phyloP scores from a whole-genome alignment of 805 yeast genomes.

The Candida boleticola region DNA sequence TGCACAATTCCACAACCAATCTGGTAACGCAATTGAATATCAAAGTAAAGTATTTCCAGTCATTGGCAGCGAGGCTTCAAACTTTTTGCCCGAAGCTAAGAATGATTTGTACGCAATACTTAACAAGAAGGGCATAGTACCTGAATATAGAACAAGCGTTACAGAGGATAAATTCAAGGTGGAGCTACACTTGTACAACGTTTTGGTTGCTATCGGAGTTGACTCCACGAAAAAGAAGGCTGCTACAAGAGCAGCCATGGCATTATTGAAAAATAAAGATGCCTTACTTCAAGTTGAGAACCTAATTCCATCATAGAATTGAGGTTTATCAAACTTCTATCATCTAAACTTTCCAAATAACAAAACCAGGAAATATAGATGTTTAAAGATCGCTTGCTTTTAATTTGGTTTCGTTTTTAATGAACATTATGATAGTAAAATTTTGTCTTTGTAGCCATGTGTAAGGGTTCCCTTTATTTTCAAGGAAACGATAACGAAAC shows the following conservation, averaged over 20 bases:
- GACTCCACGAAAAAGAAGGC: conserved; percentile 40
- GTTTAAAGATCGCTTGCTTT: too few species aligned
- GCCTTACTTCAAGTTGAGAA: conserved; percentile 9
- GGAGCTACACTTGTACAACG: conserved; percentile 28
- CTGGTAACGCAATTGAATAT: neutral
- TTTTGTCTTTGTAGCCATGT: neutral
- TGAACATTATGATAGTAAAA: conserved; percentile 1
- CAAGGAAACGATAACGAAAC: too few species aligned
- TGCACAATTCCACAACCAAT: neutral
- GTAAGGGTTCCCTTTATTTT: neutral
- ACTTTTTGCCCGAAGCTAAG: conserved; percentile 33
- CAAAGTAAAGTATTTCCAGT: conserved; percentile 22
- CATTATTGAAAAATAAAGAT: conserved; percentile 26
- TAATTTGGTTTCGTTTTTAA: neutral
- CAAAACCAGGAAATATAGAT: too few species aligned
- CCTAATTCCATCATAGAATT: neutral
- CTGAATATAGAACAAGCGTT: conserved; percentile 26
- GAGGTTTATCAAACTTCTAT: neutral
- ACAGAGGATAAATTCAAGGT: conserved; percentile 23
- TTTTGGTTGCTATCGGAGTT: conserved; percentile 27
- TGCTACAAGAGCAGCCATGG: conserved; percentile 39
- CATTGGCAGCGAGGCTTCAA: conserved; percentile 20
- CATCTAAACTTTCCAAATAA: too few species aligned
- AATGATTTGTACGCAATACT: conserved; percentile 39
- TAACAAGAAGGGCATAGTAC: conserved; percentile 30